Conservation (phyloP, 257 asterid genomes). For the Coffea eugenioides region DNA sequence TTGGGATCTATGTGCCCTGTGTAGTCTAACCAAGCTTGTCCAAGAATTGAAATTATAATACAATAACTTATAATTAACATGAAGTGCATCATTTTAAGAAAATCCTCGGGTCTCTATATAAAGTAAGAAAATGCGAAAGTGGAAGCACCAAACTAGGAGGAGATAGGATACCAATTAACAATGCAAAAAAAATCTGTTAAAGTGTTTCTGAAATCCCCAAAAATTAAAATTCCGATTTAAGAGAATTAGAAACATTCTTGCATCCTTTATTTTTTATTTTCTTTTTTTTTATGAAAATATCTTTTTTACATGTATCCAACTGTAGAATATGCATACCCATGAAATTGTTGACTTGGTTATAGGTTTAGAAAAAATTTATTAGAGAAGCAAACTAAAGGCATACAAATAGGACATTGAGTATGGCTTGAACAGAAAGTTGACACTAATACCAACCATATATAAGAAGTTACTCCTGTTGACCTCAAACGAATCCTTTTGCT, state of each 20-base stretch:
- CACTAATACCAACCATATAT: neutral
- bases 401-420: neutral
- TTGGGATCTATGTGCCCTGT: neutral
- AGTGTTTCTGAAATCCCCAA: neutral
- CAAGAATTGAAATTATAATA: neutral
- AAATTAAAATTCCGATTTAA: too few species aligned
- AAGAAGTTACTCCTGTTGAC: neutral
- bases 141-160: neutral
- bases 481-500: neutral
- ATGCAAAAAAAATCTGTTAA: neutral
- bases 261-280: too few species aligned
- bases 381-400: neutral
- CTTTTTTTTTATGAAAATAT: too few species aligned
- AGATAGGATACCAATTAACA: neutral
- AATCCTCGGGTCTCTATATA: neutral
- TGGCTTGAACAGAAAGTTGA: neutral
- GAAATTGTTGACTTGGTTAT: neutral
- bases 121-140: neutral
- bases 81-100: too few species aligned
- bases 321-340: too few species aligned
- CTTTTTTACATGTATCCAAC: too few species aligned
- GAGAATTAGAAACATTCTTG: too few species aligned
- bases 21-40: neutral
- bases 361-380: too few species aligned
- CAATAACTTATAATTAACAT: neutral